Base-by-base conservation (phyloP, 768 basidiomycete species). In the Inosperma sp. region DNA sequence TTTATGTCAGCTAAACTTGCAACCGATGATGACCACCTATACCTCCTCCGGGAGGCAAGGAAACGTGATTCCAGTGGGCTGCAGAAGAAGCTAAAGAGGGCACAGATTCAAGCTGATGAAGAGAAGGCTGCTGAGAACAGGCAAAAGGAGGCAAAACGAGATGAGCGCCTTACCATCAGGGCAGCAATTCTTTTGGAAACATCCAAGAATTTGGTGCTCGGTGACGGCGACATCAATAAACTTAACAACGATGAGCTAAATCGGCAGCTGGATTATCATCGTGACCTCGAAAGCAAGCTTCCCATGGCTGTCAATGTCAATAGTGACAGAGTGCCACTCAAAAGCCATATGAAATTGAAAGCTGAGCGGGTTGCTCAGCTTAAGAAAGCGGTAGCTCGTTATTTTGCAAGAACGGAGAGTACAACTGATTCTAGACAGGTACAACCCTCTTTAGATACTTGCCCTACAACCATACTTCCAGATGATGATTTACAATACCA, bases 201-300 rank as follows among this genome's bases (percentile, higher is more conserved):
- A 0, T 3, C 30, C 2, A 34, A n/a, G 7, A 34, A 30, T 9
- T 12, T 47, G 4, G 16, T 47, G 27, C 42, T 30, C 19, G 1
- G 34, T 17, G 34, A 7, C 10, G 14, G 31, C 31, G 8, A 22
- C 3, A 47, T 47, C 21, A 17, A 52, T 8, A 41, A 8, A 30
- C 47, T 58, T 2, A 17, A 13, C 2, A 31, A 31, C 12, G 26
- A 48, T 1, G 42, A 52, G 16, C 42, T 55, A 13, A 53, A 55
- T 23, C 33, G 34, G 17, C 57, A 58, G 44, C 51, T 58, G 2
- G 51, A 58, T 31, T 58, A 3, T 16, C 54, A 58, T 30, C 49
- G 51, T 8, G 43, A 58, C 9, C 33, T 19, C 7, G 54, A 58
- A 36, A 49, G 46, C 21, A 33, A 50, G 9, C 30, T 49, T 34